These are phyloP conservation scores for Calocybe indica DNA, from an alignment of 768 basidiomycete genomes.

Conservation along the genomic window DNA sequence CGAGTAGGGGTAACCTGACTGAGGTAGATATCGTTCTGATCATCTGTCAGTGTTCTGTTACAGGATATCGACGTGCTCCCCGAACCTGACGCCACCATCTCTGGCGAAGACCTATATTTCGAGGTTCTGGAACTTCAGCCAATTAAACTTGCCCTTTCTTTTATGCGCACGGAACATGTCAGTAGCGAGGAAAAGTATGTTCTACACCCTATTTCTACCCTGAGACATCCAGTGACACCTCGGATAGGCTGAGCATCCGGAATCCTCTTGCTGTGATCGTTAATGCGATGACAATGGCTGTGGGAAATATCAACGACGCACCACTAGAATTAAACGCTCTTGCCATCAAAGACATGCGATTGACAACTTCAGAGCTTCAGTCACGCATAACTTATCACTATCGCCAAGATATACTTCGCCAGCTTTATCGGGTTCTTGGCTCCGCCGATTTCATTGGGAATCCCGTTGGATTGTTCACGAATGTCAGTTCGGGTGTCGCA, in stretches of 20 bases:
- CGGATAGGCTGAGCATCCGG: slow-evolving; percentile 61
- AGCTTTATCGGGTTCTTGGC: slow-evolving; percentile 94
- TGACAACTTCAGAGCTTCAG: slow-evolving; percentile 80
- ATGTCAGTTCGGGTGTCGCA: slow-evolving; percentile 94
- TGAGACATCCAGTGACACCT: slow-evolving; percentile 5
- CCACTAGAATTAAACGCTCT: slow-evolving; percentile 92
- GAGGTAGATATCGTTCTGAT: not conserved
- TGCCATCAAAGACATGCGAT: slow-evolving; percentile 88
- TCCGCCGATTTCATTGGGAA: slow-evolving; percentile 96
- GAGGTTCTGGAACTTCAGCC: slow-evolving; percentile 94
- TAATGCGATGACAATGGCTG: slow-evolving; percentile 93
- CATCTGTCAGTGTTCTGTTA: slow-evolving; percentile 56
- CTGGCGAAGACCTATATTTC: slow-evolving; percentile 85
- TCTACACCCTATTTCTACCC: not conserved
- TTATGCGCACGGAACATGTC: slow-evolving; percentile 93
- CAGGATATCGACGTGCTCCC: slow-evolving; percentile 60
- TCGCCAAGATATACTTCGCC: slow-evolving; percentile 86
- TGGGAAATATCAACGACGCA: slow-evolving; percentile 96
- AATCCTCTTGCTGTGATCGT: slow-evolving; percentile 92
- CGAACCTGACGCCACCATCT: slow-evolving; percentile 61
- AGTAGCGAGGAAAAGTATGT: slow-evolving; percentile 90
- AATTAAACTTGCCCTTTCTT: slow-evolving; percentile 86
- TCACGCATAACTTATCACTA: slow-evolving; percentile 88
- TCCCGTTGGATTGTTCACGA: slow-evolving; percentile 95
- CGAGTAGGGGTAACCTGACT: slow-evolving; percentile 48